phyloP scores from a whole-genome alignment of 164 flowering plant species.

The Chimonanthus praecox region DNA sequence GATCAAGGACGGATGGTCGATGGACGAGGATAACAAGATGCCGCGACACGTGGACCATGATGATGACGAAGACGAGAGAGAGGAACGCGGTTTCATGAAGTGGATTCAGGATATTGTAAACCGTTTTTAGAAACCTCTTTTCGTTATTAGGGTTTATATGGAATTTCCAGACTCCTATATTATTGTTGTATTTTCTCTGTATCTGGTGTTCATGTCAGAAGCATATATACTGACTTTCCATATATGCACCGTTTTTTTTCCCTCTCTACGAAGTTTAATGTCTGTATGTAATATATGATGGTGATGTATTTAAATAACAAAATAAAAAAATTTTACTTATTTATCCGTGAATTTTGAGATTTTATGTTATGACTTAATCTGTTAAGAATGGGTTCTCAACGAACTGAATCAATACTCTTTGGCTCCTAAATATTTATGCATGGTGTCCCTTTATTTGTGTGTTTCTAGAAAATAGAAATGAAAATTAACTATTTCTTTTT shows the following conservation, averaged over 20 bases:
- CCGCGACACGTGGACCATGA: not conserved
- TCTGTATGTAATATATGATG: not conserved
- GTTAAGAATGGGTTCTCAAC: no score
- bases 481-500: no score
- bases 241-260: not conserved
- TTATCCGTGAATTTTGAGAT: no score
- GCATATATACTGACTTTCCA: not conserved
- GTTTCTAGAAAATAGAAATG: no score
- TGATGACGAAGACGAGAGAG: slow-evolving; percentile 7
- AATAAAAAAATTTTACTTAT: no score
- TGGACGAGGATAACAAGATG: not conserved
- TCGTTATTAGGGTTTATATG: not conserved
- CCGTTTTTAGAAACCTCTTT: slow-evolving; percentile 13
- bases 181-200: not conserved
- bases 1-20: no score
- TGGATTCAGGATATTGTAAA: slow-evolving; percentile 31
- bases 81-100: slow-evolving; percentile 28
- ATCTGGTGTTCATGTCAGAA: not conserved
- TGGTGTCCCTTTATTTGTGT: no score
- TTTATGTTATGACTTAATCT: no score
- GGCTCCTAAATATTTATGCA: no score
- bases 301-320: no score
- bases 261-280: no score
- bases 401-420: no score
- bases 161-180: not conserved